Evolutionary conservation across 2,329 filamentous ascomycete species (phyloP).

Genomic region (Ceratocystis ficicola): DNA sequence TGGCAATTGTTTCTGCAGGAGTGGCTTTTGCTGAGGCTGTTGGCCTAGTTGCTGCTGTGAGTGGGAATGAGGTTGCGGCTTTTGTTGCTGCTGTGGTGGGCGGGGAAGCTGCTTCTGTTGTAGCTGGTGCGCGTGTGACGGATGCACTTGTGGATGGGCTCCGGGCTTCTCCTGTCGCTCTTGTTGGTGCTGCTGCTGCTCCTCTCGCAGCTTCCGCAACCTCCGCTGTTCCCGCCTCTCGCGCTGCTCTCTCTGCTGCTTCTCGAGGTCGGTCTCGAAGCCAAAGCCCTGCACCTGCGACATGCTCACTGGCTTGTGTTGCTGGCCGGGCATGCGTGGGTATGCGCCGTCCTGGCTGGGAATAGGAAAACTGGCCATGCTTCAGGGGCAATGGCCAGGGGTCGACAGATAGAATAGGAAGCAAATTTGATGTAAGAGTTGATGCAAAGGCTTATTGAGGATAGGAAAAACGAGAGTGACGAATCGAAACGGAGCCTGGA

Average conservation of each 20-base stretch:
- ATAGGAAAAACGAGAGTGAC: not conserved
- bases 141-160: not conserved
- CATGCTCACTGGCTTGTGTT: not conserved
- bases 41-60: conserved; percentile 8
- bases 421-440: too few relatives aligned
- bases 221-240: conserved; percentile 5
- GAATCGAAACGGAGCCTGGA: not conserved
- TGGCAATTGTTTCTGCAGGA: not conserved
- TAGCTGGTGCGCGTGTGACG: not conserved
- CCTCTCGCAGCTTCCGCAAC: conserved; percentile 8
- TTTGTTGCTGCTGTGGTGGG: not conserved
- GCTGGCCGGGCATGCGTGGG: conserved; percentile 17
- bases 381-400: conserved; percentile 4
- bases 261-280: conserved; percentile 13
- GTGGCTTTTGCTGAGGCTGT: conserved; percentile 4
- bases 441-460: not conserved
- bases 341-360: conserved; percentile 19
- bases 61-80: not conserved
- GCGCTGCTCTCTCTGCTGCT: conserved; percentile 13
- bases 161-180: conserved; percentile 4
- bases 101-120: conserved; percentile 8
- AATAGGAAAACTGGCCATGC: conserved; percentile 9
- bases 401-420: not conserved
- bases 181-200: conserved; percentile 7
- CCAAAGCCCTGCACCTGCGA: conserved; percentile 16